phyloP scores from a whole-genome alignment of 1,139 yeast genomes.

The Sugiyamaella japonica region DNA sequence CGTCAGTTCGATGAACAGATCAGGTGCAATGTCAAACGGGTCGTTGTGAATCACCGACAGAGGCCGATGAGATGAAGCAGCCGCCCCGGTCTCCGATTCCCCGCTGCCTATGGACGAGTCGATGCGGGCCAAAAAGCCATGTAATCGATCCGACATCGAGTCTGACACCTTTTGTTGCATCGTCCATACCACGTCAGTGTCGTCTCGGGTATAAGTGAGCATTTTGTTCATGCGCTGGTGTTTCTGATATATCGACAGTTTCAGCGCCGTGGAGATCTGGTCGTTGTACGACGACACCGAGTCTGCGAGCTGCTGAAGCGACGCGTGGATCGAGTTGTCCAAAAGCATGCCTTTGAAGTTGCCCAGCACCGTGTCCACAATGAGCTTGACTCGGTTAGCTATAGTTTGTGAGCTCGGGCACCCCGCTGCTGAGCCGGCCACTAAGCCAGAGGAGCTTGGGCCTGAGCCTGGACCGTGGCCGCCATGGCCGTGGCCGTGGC shows the following conservation, averaged over 20 bases:
- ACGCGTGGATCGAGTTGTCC: constrained; percentile 49
- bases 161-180: constrained; percentile 32
- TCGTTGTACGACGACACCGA: constrained; percentile 51
- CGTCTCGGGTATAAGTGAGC: constrained; percentile 30
- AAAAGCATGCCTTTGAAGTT: constrained; percentile 57
- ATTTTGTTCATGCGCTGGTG: constrained; percentile 47
- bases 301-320: constrained; percentile 47
- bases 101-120: constrained; percentile 23
- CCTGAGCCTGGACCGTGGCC: neutral
- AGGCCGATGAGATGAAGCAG: neutral
- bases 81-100: neutral
- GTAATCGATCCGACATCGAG: constrained; percentile 30
- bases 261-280: constrained; percentile 47
- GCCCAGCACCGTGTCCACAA: constrained; percentile 49
- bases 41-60: neutral
- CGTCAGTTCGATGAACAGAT: constrained; percentile 38
- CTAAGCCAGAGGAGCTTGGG: too few relatives aligned
- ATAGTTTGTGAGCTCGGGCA: constrained; percentile 20
- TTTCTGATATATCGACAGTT: constrained; percentile 44
- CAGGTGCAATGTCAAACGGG: constrained; percentile 36
- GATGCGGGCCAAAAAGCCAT: constrained; percentile 29
- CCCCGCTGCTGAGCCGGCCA: neutral
- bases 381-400: constrained; percentile 35
- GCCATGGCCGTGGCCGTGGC: neutral
- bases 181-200: constrained; percentile 32